Evolutionary conservation across 1,284 basidiomycete species (phyloP).

Genomic region (Fomitopsis pinicola): DNA sequence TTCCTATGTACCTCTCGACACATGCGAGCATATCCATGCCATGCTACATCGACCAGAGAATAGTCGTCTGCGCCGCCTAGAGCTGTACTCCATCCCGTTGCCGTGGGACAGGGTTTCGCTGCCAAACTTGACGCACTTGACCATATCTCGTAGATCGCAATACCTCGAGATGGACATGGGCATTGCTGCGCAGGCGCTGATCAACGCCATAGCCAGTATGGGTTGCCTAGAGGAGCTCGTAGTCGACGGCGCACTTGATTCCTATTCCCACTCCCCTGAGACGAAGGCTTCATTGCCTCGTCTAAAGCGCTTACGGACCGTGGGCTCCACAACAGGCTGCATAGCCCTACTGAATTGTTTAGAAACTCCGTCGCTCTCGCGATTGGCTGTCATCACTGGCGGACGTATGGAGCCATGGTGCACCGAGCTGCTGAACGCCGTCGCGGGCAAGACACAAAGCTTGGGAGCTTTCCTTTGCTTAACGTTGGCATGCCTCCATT

Average conservation of each 20-base stretch:
- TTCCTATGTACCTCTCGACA: not conserved
- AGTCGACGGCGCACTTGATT: not conserved
- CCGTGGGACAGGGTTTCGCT: not conserved
- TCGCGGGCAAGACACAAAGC: not conserved
- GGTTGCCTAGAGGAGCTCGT: not conserved
- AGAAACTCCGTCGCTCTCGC: not conserved
- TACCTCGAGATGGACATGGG: too few species aligned
- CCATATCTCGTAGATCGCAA: not conserved
- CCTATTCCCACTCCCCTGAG: not conserved
- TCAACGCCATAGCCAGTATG: not conserved
- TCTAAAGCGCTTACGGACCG: not conserved
- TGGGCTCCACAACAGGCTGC: not conserved
- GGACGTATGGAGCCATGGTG: not conserved
- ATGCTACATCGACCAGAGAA: not conserved
- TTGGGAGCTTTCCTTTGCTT: not conserved
- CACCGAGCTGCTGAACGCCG: not conserved
- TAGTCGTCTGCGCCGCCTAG: not conserved
- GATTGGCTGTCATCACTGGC: not conserved
- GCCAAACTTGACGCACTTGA: not conserved
- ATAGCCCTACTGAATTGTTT: not conserved
- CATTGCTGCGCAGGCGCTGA: not conserved
- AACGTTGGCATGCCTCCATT: not conserved
- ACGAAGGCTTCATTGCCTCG: not conserved
- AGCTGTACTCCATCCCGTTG: not conserved
- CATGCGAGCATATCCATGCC: not conserved